Evolutionary conservation across 169 alveolate species (phyloP).

Genomic region (Babesia bigemina): DNA sequence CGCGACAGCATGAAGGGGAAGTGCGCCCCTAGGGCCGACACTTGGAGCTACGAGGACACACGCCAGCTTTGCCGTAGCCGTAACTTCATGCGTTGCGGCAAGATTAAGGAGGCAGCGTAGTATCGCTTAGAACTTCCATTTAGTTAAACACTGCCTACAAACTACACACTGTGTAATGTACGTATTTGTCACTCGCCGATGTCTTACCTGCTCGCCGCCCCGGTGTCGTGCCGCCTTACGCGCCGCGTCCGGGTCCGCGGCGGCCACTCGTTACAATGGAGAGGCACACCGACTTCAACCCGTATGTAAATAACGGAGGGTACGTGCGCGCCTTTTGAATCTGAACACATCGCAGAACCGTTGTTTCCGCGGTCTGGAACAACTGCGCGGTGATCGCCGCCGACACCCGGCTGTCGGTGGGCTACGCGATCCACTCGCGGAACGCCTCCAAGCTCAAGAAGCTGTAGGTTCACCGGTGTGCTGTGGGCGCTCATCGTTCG

Average conservation of each 20-base stretch:
- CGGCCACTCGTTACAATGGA: constrained; percentile 22
- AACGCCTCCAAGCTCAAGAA: constrained; percentile 84
- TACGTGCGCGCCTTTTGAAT: background rate
- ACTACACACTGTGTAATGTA: no score
- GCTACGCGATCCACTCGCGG: constrained; percentile 89
- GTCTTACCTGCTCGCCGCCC: no score
- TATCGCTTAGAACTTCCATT: background rate
- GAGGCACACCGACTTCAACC: constrained; percentile 60
- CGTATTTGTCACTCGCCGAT: no score
- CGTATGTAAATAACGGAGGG: constrained; percentile 83
- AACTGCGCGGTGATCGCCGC: constrained; percentile 91
- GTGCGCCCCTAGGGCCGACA: constrained; percentile 27
- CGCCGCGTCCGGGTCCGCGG: background rate
- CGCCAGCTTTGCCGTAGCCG: constrained; percentile 15
- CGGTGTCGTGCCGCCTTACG: background rate
- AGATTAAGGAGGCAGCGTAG: constrained; percentile 27
- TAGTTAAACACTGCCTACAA: background rate
- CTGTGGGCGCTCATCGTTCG: background rate
- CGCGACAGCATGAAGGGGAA: constrained; percentile 47
- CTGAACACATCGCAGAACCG: constrained; percentile 64
- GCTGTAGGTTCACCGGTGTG: constrained; percentile 63
- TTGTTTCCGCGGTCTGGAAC: constrained; percentile 89
- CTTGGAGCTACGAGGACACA: constrained; percentile 27
- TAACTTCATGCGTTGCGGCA: background rate
- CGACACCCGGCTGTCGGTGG: constrained; percentile 89